These are phyloP conservation scores for Leccinum truebloodii DNA, from an alignment of 768 basidiomycete genomes.

Conservation along the genomic window DNA sequence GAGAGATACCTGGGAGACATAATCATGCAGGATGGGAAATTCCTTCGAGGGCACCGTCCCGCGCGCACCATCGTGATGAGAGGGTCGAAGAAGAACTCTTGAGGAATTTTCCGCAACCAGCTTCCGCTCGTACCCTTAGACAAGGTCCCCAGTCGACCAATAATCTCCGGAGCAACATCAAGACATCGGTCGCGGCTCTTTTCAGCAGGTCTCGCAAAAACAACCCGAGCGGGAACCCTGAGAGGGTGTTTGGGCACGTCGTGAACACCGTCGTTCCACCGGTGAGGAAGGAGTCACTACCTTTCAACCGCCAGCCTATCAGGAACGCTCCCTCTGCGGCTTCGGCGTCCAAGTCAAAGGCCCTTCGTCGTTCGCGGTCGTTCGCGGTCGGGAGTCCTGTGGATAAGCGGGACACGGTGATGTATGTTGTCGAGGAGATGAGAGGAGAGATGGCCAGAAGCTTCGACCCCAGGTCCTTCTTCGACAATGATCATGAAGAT, in stretches of 20 bases:
- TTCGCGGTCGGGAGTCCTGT: conserved; percentile 16
- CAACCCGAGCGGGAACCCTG: background rate
- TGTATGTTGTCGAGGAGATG: conserved; percentile 22
- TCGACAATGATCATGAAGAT: conserved; percentile 10
- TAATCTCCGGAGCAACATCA: conserved; percentile 7
- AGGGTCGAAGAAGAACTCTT: conserved; percentile 5
- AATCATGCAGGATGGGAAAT: conserved; percentile 7
- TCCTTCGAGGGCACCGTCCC: background rate
- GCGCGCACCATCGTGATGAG: background rate
- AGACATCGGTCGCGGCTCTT: conserved; percentile 7
- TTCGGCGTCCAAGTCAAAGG: background rate
- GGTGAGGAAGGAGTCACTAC: conserved; percentile 19
- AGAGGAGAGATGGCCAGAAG: conserved; percentile 16
- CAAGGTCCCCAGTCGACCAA: conserved; percentile 6
- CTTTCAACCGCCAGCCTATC: background rate
- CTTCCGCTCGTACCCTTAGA: conserved; percentile 10
- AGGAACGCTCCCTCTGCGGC: background rate
- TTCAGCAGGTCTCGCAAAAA: conserved; percentile 1
- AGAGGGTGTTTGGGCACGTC: conserved; percentile 21
- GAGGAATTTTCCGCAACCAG: too few species aligned
- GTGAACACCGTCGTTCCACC: conserved; percentile 12
- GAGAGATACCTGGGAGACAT: background rate
- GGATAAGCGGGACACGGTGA: conserved; percentile 9
- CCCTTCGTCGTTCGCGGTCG: conserved; percentile 31
- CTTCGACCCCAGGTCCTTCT: conserved; percentile 22